Percentiles rank a stretch among this genome's conserved stretches.
These are phyloP conservation scores for Neonectria hederae DNA, from an alignment of 2,329 filamentous ascomycete genomes.

Conservation along the genomic window DNA sequence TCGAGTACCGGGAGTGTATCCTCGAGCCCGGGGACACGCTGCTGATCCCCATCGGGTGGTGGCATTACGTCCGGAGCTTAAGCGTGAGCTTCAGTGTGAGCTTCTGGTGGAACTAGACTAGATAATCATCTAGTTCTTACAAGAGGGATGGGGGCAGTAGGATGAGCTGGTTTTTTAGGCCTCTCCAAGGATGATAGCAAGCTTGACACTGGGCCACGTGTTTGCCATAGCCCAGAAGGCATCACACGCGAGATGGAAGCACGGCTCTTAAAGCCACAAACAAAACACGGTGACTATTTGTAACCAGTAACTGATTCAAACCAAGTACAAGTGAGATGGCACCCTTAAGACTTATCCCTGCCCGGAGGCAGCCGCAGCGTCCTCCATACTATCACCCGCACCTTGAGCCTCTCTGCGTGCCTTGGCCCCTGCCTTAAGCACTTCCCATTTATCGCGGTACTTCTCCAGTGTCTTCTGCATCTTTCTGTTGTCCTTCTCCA, in stretches of 20 bases:
- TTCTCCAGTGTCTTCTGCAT: slow-evolving; percentile 65
- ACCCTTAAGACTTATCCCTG: slow-evolving; percentile 26
- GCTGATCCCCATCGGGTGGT: slow-evolving; percentile 95
- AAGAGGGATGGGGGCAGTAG: not conserved
- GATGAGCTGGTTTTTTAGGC: not conserved
- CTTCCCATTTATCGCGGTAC: slow-evolving; percentile 70
- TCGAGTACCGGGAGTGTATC: slow-evolving; percentile 79
- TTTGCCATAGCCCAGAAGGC: not conserved
- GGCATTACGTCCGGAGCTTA: slow-evolving; percentile 93
- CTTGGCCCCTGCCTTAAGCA: slow-evolving; percentile 69
- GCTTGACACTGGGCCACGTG: not conserved
- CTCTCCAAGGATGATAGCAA: not conserved
- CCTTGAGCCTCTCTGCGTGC: slow-evolving; percentile 59
- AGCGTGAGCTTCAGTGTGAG: slow-evolving; percentile 93
- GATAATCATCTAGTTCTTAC: too few relatives aligned
- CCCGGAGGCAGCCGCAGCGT: slow-evolving; percentile 37
- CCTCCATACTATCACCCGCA: slow-evolving; percentile 47
- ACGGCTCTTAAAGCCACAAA: not conserved
- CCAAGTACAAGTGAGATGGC: not conserved
- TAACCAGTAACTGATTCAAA: not conserved
- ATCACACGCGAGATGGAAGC: not conserved
- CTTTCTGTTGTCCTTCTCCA: slow-evolving; percentile 70
- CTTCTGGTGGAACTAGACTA: slow-evolving; percentile 84
- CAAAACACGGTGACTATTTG: not conserved
- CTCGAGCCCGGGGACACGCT: slow-evolving; percentile 83